Base-by-base conservation (phyloP, 768 basidiomycete species). In the Thelephora ganbajun region DNA sequence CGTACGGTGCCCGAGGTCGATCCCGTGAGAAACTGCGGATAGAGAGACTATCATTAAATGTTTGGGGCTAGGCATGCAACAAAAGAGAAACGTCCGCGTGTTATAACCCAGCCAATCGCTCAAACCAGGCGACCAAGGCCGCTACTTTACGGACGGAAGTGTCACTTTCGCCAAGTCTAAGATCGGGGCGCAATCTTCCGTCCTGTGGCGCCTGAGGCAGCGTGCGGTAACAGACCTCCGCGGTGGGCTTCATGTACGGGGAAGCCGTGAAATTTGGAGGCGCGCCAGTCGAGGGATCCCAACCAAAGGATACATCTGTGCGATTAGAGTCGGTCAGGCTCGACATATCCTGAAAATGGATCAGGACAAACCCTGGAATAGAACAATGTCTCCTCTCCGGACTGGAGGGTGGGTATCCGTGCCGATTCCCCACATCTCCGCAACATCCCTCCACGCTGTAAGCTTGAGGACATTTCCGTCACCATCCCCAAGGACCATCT, bases 161-260 rank as follows among this genome's bases (percentile, higher is more conserved):
- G 48, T 89, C 85, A 49, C 78, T 84, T 50, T 67, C 65, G 1
- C 78, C 83, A 2, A 90, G 66, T 33, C 84, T 69, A 36, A 88
- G 60, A 60, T 90, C 87, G 14, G 87, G 85, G 5, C 83, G 72
- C 5, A 83, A 63, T 5, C 67, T 67, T 14, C 65, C 64, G 58
- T 89, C 84, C 50, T 74, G 71, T 23, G 67, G 68, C 1, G 70
- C 67, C 52, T 73, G 70, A 2, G 84, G 81, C 74, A 89, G 74
- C 6, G 83, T 80, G 16, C 87, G 77, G 62, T 82, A 90, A 58
- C 87, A 90, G 13, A 89, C 79, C 52, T 79, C 70, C 43, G 77
- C 58, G 45, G 59, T 64, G 1, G 84, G 80, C 43, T 72, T 75
- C 20, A 79, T 70, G 53, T 76, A 72, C 11, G 80, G 77, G 1